phyloP scores from a whole-genome alignment of 768 basidiomycete species.

The Polyporus arcularius region DNA sequence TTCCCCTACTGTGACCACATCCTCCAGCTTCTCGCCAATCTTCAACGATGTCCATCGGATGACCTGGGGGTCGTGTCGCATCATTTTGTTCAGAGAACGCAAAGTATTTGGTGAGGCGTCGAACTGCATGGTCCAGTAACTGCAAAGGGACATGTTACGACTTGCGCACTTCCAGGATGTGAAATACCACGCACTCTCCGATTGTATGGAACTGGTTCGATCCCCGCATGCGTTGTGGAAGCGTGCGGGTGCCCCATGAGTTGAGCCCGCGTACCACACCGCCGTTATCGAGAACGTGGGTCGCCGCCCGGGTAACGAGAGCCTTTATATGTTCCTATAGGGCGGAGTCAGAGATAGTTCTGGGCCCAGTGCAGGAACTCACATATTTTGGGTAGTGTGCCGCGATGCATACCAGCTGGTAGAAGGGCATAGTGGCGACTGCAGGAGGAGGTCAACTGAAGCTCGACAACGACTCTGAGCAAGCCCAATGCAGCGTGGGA shows the following conservation, averaged over 20 bases:
- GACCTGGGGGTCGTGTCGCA: conserved; percentile 81
- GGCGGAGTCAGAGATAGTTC: background rate
- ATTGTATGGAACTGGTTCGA: conserved; percentile 54
- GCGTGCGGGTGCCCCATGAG: conserved; percentile 69
- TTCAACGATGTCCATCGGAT: conserved; percentile 82
- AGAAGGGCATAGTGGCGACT: conserved; percentile 70
- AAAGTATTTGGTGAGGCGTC: conserved; percentile 80
- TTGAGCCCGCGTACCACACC: conserved; percentile 82
- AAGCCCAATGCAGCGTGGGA: conserved; percentile 22
- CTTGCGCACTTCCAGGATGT: background rate
- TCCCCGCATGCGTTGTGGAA: conserved; percentile 75
- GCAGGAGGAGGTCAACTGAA: background rate
- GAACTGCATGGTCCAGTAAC: conserved; percentile 91
- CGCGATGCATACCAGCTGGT: conserved; percentile 84
- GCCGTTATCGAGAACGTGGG: conserved; percentile 70
- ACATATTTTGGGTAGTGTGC: conserved; percentile 77
- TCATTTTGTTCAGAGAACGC: conserved; percentile 58
- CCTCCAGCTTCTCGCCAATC: conserved; percentile 70
- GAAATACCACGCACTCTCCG: conserved; percentile 69
- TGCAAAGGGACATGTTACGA: conserved; percentile 32
- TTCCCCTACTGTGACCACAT: conserved; percentile 49
- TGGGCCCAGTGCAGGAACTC: conserved; percentile 28
- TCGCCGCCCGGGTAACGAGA: conserved; percentile 70
- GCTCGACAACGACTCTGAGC: background rate
- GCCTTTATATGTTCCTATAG: conserved; percentile 70